A percentile compares a stretch with the other conserved stretches of the same genome.
Evolutionary conservation across 805 yeast genomes (phyloP).

Genomic region (Wickerhamomyces bovis): DNA sequence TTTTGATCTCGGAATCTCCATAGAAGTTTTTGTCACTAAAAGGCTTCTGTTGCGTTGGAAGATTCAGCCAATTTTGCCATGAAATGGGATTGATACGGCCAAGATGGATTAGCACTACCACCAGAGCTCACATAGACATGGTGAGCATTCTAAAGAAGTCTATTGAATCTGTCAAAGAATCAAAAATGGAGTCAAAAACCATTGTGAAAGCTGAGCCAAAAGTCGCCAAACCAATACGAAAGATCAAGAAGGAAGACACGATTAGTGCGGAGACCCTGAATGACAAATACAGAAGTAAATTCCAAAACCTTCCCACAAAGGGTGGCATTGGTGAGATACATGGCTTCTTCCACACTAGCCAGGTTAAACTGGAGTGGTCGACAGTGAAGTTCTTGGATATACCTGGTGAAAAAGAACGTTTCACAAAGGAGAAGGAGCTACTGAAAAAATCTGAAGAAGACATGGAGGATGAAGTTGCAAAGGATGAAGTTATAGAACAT

Average conservation of each 20-base stretch:
- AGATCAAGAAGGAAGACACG: slow-evolving; percentile 1
- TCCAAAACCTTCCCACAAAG: slow-evolving; percentile 12
- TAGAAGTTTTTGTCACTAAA: too few relatives aligned
- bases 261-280: slow-evolving; percentile 12
- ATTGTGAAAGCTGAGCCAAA: not conserved
- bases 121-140: slow-evolving; percentile 1
- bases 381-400: slow-evolving; percentile 44
- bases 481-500: slow-evolving; percentile 2
- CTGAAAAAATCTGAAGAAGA: slow-evolving; percentile 10
- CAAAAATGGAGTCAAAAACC: slow-evolving; percentile 1
- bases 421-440: slow-evolving; percentile 9
- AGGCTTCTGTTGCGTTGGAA: too few relatives aligned
- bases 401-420: slow-evolving; percentile 45
- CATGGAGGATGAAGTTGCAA: slow-evolving; percentile 7
- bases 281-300: slow-evolving; percentile 13
- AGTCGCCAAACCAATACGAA: not conserved
- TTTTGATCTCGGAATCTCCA: not conserved
- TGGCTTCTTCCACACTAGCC: slow-evolving; percentile 42
- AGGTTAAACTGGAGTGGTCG: slow-evolving; percentile 55
- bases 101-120: not conserved
- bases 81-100: not conserved
- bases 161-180: slow-evolving; percentile 4
- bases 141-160: slow-evolving; percentile 1
- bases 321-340: slow-evolving; percentile 24
- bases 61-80: too few relatives aligned